A percentile compares a stretch with the other conserved stretches of the same genome.
These are phyloP conservation scores for Geosmithia flava DNA, from an alignment of 2,329 filamentous ascomycete species.

Conservation along the genomic window DNA sequence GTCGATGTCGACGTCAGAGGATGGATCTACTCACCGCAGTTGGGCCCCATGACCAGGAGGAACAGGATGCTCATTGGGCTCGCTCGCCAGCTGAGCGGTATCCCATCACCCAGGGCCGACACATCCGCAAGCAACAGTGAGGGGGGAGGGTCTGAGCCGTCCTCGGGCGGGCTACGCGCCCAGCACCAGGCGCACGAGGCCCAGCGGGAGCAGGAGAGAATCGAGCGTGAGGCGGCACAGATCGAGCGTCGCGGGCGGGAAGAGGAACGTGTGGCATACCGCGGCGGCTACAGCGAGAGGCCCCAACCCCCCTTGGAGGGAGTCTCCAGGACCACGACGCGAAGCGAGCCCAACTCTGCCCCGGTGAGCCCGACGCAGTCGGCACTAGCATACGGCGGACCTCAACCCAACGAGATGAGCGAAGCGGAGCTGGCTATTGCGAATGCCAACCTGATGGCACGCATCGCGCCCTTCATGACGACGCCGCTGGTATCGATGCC, in stretches of 20 bases:
- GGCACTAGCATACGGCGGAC: constrained; percentile 17
- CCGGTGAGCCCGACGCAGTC: constrained; percentile 30
- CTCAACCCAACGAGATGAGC: constrained; percentile 43
- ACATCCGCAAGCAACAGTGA: constrained; percentile 7
- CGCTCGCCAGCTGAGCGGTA: constrained; percentile 75
- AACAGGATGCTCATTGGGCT: constrained; percentile 80
- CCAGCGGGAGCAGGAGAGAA: constrained; percentile 47
- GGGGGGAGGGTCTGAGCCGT: neutral
- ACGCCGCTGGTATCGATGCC: constrained; percentile 65
- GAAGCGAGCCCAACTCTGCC: constrained; percentile 23
- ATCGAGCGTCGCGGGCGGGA: constrained; percentile 62
- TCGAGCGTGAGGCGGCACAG: constrained; percentile 61
- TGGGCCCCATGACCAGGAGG: constrained; percentile 72
- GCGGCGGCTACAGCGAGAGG: constrained; percentile 62
- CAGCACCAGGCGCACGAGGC: constrained; percentile 27
- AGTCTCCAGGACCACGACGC: constrained; percentile 15
- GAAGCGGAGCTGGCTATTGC: constrained; percentile 66
- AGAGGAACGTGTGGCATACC: constrained; percentile 58
- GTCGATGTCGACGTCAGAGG: constrained; percentile 92
- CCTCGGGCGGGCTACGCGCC: constrained; percentile 4
- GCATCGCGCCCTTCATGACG: constrained; percentile 81
- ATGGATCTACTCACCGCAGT: constrained; percentile 85
- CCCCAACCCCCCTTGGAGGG: constrained; percentile 31
- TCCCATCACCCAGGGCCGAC: constrained; percentile 53
- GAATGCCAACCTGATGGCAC: constrained; percentile 78